These are phyloP conservation scores for Mortierella sp. DNA, from an alignment of 371 early-diverging fungal genomes.

Conservation along the genomic window DNA sequence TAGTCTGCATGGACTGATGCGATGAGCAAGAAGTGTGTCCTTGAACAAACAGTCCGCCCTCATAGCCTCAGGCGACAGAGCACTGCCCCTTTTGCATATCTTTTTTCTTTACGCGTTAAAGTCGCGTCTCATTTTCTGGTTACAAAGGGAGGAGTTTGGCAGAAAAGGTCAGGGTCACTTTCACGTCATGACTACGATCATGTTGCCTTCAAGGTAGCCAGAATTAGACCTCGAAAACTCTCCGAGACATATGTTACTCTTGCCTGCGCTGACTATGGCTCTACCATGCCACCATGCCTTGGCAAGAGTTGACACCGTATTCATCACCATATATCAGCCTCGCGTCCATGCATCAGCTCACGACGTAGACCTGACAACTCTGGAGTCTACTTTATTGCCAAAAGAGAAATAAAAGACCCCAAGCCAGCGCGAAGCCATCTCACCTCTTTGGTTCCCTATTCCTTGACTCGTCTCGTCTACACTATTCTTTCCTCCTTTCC, in stretches of 20 bases:
- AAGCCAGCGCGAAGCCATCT: background rate
- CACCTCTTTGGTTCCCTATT: background rate
- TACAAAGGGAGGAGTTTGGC: background rate
- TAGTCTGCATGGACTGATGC: too few species aligned
- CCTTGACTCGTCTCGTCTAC: background rate
- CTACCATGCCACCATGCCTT: background rate
- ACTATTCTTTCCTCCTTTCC: background rate
- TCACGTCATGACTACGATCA: background rate
- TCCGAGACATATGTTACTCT: background rate
- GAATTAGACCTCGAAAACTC: background rate
- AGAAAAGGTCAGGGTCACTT: background rate
- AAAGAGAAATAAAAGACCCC: background rate
- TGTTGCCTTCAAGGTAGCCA: background rate
- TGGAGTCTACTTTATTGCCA: background rate
- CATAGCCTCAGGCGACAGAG: background rate
- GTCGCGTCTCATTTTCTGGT: background rate
- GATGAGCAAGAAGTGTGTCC: background rate
- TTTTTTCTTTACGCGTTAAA: background rate
- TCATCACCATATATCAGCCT: conserved; percentile 3
- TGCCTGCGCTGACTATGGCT: background rate
- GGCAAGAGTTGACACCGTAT: background rate
- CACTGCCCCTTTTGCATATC: background rate
- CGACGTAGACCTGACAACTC: background rate
- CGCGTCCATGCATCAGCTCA: background rate
- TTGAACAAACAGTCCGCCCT: background rate